phyloP scores from a whole-genome alignment of 345 rosid species.

The Gossypium raimondii region DNA sequence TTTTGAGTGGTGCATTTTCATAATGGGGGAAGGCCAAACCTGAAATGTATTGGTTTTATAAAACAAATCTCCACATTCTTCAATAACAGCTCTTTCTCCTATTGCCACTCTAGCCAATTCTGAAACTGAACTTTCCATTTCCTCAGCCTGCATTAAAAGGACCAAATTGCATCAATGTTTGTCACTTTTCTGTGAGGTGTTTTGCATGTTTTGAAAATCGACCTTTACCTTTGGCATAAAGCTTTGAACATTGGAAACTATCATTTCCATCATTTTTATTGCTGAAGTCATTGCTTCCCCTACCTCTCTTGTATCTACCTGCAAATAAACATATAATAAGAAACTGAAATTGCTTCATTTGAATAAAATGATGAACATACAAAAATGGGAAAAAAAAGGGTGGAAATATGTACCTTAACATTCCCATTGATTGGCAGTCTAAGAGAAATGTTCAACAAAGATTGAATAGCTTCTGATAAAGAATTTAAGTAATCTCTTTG shows the following conservation, averaged over 20 bases:
- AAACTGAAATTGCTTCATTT: background rate
- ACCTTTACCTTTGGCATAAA: conserved; percentile 55
- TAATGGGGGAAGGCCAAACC: conserved; percentile 30
- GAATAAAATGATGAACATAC: background rate
- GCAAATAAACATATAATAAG: background rate
- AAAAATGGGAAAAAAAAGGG: background rate
- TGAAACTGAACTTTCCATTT: conserved; percentile 56
- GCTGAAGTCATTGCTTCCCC: conserved; percentile 60
- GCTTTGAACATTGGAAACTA: conserved; percentile 38
- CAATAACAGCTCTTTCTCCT: conserved; percentile 51
- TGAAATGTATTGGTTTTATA: conserved; percentile 45
- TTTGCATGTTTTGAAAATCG: background rate
- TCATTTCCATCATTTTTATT: conserved; percentile 50
- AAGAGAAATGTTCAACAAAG: conserved; percentile 50
- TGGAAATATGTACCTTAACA: conserved; percentile 37
- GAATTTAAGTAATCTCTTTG: conserved; percentile 54
- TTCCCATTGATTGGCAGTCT: conserved; percentile 59
- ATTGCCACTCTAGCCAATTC: conserved; percentile 67
- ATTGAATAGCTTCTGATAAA: conserved; percentile 55
- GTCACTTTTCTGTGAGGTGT: background rate
- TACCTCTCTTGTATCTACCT: conserved; percentile 61
- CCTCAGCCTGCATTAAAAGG: conserved; percentile 50
- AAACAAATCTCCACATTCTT: conserved; percentile 61
- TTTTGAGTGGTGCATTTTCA: too few relatives aligned
- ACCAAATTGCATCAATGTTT: background rate